phyloP scores from a whole-genome alignment of 1,284 basidiomycete species.

The Cryptococcus sp. region DNA sequence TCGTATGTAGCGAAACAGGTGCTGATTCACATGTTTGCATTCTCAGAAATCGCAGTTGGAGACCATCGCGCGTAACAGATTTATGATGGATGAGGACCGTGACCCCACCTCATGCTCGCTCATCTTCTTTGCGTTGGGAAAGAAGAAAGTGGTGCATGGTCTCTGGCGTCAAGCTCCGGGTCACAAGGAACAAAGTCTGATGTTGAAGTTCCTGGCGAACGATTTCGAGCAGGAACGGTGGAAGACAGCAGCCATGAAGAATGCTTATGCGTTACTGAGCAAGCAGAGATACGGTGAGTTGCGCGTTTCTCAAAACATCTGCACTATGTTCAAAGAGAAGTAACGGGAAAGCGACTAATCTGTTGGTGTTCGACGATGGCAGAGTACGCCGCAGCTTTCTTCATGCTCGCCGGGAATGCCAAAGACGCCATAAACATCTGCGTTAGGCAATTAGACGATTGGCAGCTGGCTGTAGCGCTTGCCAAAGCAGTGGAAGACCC shows the following conservation, averaged over 20 bases:
- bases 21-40: not conserved
- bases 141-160: constrained; percentile 85
- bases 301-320: no score
- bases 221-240: constrained; percentile 84
- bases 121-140: constrained; percentile 92
- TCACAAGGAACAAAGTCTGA: constrained; percentile 84
- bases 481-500: constrained; percentile 75
- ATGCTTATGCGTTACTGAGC: constrained; percentile 88
- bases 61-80: constrained; percentile 87
- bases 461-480: constrained; percentile 84
- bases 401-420: constrained; percentile 83
- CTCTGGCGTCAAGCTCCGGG: constrained; percentile 94
- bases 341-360: not conserved
- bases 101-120: constrained; percentile 89
- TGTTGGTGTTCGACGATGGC: constrained; percentile 1
- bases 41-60: constrained; percentile 77
- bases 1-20: no score
- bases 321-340: not conserved
- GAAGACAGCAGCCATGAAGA: constrained; percentile 93
- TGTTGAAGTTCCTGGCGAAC: constrained; percentile 91
- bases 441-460: constrained; percentile 81
- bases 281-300: constrained; percentile 85
- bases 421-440: constrained; percentile 93
- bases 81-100: constrained; percentile 76
- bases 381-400: constrained; percentile 98